phyloP scores from a whole-genome alignment of 208 protist species.

The Leishmania guyanensis region DNA sequence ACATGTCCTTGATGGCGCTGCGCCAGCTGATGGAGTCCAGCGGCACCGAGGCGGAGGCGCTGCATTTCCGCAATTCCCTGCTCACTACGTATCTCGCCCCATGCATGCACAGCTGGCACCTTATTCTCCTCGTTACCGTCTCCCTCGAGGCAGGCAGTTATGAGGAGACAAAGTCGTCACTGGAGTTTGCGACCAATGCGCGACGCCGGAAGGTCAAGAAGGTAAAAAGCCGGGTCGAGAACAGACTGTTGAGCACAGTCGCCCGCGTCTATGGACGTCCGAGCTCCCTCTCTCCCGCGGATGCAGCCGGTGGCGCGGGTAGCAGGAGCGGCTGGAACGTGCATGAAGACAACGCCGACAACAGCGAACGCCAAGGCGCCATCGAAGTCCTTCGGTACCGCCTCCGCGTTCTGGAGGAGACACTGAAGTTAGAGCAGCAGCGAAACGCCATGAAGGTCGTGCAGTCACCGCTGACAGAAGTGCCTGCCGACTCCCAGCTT shows the following conservation, averaged over 20 bases:
- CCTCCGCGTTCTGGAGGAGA: constrained; percentile 20
- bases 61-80: constrained; percentile 57
- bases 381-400: constrained; percentile 22
- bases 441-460: constrained; percentile 5
- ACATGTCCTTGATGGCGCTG: constrained; percentile 89
- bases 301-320: background rate
- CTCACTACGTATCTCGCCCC: constrained; percentile 71
- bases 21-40: constrained; percentile 66
- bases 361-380: constrained; percentile 16
- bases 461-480: background rate
- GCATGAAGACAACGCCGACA: background rate
- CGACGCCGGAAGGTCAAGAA: constrained; percentile 58
- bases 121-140: constrained; percentile 73
- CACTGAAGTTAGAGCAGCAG: constrained; percentile 22
- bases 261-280: background rate
- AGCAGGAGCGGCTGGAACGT: background rate
- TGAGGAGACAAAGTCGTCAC: constrained; percentile 67
- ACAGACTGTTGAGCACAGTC: constrained; percentile 17
- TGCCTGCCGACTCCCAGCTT: background rate
- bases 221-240: constrained; percentile 26
- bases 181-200: constrained; percentile 70
- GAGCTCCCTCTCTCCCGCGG: background rate
- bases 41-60: constrained; percentile 37
- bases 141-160: constrained; percentile 63
- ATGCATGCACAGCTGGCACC: constrained; percentile 59